phyloP scores from a whole-genome alignment of 371 early-diverging fungal species.

The Rhizopus arrhizus region DNA sequence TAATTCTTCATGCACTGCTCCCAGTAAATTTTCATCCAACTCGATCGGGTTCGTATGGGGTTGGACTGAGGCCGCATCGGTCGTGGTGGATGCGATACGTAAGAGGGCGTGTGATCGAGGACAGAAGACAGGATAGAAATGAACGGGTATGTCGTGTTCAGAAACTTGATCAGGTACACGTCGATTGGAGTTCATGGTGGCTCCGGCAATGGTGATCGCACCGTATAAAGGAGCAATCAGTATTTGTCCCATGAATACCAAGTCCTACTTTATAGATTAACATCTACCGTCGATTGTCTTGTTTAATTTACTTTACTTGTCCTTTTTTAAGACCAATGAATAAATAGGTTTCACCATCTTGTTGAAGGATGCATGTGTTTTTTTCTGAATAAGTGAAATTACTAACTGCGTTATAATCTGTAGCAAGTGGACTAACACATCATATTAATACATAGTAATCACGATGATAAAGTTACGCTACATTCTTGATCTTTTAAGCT shows the following conservation, averaged over 20 bases:
- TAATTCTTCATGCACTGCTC: conserved; percentile 22
- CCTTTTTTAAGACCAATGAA: conserved; percentile 26
- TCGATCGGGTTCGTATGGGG: background rate
- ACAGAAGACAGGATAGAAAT: conserved; percentile 58
- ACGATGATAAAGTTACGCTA: background rate
- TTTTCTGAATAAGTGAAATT: conserved; percentile 12
- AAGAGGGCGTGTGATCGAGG: conserved; percentile 63
- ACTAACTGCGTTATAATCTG: conserved; percentile 21
- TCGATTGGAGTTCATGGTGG: conserved; percentile 22
- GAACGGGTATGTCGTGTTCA: conserved; percentile 15
- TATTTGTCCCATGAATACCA: conserved; percentile 58
- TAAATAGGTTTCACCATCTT: conserved; percentile 22
- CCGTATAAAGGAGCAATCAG: conserved; percentile 49
- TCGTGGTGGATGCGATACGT: conserved; percentile 41
- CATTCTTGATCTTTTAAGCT: conserved; percentile 6
- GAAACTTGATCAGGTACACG: background rate
- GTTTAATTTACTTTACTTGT: conserved; percentile 9
- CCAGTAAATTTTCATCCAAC: conserved; percentile 16
- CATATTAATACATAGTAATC: background rate
- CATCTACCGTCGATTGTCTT: background rate
- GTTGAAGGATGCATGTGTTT: conserved; percentile 26
- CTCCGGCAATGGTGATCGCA: conserved; percentile 44
- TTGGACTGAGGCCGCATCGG: conserved; percentile 11
- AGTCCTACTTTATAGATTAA: conserved; percentile 22
- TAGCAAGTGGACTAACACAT: background rate